Evolutionary conservation across 768 basidiomycete species (phyloP), one percentile per base, ranked within the genome.

Genomic region (Inosperma sp.): DNA sequence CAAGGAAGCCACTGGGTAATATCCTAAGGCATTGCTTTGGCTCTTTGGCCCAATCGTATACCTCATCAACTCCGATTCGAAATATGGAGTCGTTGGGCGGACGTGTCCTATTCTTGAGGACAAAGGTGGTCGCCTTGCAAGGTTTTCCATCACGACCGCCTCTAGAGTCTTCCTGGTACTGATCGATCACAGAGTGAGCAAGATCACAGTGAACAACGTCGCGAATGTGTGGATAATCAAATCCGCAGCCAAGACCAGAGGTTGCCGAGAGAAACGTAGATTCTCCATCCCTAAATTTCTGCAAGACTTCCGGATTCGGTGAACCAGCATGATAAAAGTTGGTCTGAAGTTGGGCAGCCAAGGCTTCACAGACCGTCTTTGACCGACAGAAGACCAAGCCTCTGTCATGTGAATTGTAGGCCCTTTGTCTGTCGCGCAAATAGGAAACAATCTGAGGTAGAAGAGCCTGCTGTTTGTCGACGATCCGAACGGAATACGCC

Each of bases 161-260:
- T 16, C 48, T 12, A 6, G 48, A 49, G 16, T 49, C 48, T 37
- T 49, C 34, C 22, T 49, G 48, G 31, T 35, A 39, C n/a, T 31
- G 29, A 23, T 49, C 48, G 9, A 49, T 16, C 7, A 49, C 25
- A 5, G 34, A 36, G 14, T 37, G 25, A 6, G 48, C 29, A 25
- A 49, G n/a, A 17, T 19, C 48, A 25, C 7, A 7, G 22, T 49
- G 48, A 17, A 49, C 31, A 19, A 49, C 48, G 30, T 49, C 6
- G 19, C 33, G 31, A 7, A 49, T 26, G 31, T 22, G 13, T 8
- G 31, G 33, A 14, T 35, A 23, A 34, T 49, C 9, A 37, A 49
- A 16, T 9, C 48, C 48, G 22, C 48, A 49, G 5, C 48, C 48
- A 10, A 49, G 22, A 5, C 12, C 16, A 7, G 8, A 16, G 10